phyloP scores from a whole-genome alignment of 805 yeast species.

The Schwanniomyces vanrijiae region DNA sequence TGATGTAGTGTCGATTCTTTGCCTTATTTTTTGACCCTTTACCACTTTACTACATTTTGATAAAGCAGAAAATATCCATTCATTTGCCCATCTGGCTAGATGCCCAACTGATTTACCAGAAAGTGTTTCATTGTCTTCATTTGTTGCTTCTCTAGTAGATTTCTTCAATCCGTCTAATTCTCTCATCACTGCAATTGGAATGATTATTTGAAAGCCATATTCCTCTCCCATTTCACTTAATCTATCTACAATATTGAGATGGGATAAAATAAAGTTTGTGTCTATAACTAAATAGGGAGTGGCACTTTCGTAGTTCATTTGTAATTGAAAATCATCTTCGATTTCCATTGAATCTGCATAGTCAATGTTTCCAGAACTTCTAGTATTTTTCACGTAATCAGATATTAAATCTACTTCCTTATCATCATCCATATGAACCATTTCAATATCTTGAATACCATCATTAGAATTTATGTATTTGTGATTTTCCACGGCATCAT shows the following conservation, averaged over 20 bases:
- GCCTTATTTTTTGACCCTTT: constrained; percentile 62
- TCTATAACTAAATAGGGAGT: constrained; percentile 62
- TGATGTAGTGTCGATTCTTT: constrained; percentile 47
- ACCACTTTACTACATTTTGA: constrained; percentile 53
- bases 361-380: constrained; percentile 8
- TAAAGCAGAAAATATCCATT: constrained; percentile 68
- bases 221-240: constrained; percentile 39
- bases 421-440: constrained; percentile 49
- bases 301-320: constrained; percentile 17
- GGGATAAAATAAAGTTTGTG: constrained; percentile 79
- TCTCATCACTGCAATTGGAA: constrained; percentile 68
- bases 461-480: background rate
- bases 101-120: constrained; percentile 45
- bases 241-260: constrained; percentile 57
- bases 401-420: constrained; percentile 45
- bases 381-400: constrained; percentile 23
- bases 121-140: constrained; percentile 13
- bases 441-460: constrained; percentile 41
- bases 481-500: constrained; percentile 15
- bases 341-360: constrained; percentile 16
- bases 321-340: constrained; percentile 12
- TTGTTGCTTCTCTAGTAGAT: constrained; percentile 20
- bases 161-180: constrained; percentile 85
- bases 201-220: constrained; percentile 52
- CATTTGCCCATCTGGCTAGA: constrained; percentile 70